phyloP scores from a whole-genome alignment of 192 early-diverging fungal genomes.

The Lunasporangiospora selenospora region DNA sequence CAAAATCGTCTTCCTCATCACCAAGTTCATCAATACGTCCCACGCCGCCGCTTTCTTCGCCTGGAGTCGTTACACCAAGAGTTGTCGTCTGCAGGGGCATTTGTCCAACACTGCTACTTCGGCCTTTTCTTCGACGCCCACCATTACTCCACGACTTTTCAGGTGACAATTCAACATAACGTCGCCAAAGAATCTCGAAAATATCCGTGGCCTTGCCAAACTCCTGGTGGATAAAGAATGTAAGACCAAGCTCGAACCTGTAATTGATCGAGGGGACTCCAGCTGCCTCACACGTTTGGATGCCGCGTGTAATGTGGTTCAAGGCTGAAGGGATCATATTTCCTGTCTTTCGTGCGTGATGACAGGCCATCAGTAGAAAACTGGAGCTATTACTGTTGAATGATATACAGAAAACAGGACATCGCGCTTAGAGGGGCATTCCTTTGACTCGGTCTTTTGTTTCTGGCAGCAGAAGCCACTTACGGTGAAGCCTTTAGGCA shows the following conservation, averaged over 20 bases:
- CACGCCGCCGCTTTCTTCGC: slow-evolving; percentile 1
- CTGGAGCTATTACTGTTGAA: slow-evolving; percentile 49
- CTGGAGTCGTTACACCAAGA: neutral
- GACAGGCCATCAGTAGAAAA: slow-evolving; percentile 49
- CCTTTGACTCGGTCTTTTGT: too few species aligned
- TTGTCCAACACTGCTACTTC: slow-evolving; percentile 19
- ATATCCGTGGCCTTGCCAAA: slow-evolving; percentile 48
- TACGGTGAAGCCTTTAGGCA: slow-evolving; percentile 45
- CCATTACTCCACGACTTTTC: neutral
- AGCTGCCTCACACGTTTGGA: slow-evolving; percentile 44
- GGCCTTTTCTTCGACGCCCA: slow-evolving; percentile 13
- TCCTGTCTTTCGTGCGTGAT: slow-evolving; percentile 48
- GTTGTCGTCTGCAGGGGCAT: neutral
- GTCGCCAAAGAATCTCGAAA: slow-evolving; percentile 49
- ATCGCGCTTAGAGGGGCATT: neutral
- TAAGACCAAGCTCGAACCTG: slow-evolving; percentile 51
- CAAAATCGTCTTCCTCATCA: slow-evolving; percentile 51
- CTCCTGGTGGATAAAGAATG: slow-evolving; percentile 49
- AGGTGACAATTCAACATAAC: slow-evolving; percentile 6
- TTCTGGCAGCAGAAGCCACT: too few species aligned
- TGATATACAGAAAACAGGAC: too few species aligned
- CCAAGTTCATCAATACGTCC: neutral
- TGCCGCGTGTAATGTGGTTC: slow-evolving; percentile 46
- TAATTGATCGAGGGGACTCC: slow-evolving; percentile 46
- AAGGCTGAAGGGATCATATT: slow-evolving; percentile 44